Base-by-base conservation (phyloP, 2,329 filamentous ascomycete genomes). In the Drechslera avenae region DNA sequence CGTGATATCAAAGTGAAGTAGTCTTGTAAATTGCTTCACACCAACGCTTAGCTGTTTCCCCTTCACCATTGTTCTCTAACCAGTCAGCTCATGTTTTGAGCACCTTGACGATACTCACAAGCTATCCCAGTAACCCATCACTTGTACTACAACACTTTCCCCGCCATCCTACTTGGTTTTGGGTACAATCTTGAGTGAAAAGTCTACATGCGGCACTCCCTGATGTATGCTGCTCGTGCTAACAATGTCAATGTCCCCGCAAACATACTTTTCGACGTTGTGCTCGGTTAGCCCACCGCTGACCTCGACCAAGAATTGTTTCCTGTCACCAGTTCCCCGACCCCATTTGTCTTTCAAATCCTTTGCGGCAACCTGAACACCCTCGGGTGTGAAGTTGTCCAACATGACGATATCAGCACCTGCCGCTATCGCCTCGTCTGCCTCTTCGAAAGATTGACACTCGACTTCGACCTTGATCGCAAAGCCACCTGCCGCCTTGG, bases 151-250 rank as follows among this genome's bases (percentile, higher is more conserved):
- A 5, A 55, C 17, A 26, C 53, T 62, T 36, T 63, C 56, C 17
- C 59, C 48, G 3, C 57, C 52, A 31, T 54, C 43, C 31, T 59
- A 54, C 52, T 67, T 70, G 3, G 59, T 67, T 59, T 78, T 79
- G 0, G 78, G 78, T 32, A 81, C 73, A 45, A 99, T 92, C 79
- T 99, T 99, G 62, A 99, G 81, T 4, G 92, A 97, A 73, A 97
- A 97, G 74, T 99, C 94, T 37, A 99, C 86, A 71, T 97, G 91
- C 23, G 89, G 85, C 3, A 95, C 91, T 2, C 94, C 93, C 77
- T 99, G 94, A 69, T 99, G 94, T 68, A 99, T 97, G 44, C 90
- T 93, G 72, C 92, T 97, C 35, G 93, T 97, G 35, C 92, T 97
- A 63, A 97, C 86, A 61, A 99, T 92, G 75, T 99, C 94, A 62